Evolutionary conservation across 1,139 yeast genomes (phyloP), one percentile per base, ranked within the genome.

Genomic region (Saccharomycopsis hybrid): DNA sequence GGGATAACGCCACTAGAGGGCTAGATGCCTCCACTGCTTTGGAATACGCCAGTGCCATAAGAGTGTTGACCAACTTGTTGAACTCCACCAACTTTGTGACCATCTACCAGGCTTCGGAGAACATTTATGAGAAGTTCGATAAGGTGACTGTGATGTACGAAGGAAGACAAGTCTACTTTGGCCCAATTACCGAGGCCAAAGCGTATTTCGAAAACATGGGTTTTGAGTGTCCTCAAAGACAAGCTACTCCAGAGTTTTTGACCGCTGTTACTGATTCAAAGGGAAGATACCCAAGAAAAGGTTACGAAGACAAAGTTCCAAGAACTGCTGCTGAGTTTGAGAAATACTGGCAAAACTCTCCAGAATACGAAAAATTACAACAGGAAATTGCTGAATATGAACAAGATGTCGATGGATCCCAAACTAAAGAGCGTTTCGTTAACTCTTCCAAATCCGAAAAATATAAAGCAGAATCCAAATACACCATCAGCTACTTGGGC

Each of bases 311-410:
- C 50, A 71, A 66, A 52, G 89, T 82, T 31, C 95, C 95, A 36
- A 69, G 75, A 54, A 80, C 86, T 2, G 76, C 90, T 1, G 72
- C 69, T 45, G 94, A 86, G 59, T 85, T 85, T 60, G 84, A 80
- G 56, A 65, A 65, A 2, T 73, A 73, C 60, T 86, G 94, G 94
- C 68, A 68, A 54, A 65, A 69, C n/a, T 82, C 90, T 2, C 69
- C 71, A 1, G 78, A 80, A 49, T 78, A 72, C 59, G 56, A 63
- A 8, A 61, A 62, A 60, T 44, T 56, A 67, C 72, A 40, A 35
- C 66, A 65, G 25, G 80, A 78, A 42, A 78, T 80, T 58, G 72
- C 68, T 48, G 55, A 56, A 2, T 73, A 72, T 57, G 81, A 65
- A 47, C 36, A 50, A 2, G 50, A 52, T 8, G 77, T 61, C 49